A percentile compares a stretch with the other conserved stretches of the same genome.
Evolutionary conservation across 768 basidiomycete species (phyloP).

Genomic region (Calocera viscosa): DNA sequence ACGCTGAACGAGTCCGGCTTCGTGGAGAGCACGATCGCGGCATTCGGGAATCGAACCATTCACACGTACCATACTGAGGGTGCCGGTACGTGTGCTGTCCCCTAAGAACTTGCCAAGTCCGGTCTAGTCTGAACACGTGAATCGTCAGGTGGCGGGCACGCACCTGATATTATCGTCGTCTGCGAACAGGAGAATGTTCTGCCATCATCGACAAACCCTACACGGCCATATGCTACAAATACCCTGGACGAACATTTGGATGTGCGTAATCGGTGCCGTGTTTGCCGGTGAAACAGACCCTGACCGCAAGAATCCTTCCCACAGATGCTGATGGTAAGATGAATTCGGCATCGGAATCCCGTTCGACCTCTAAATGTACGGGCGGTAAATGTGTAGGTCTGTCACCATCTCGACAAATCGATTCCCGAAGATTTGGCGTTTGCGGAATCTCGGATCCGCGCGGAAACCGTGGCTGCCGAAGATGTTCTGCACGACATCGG

Average conservation of each 20-base stretch:
- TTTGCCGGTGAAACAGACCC: neutral
- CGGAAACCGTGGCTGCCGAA: conserved; percentile 94
- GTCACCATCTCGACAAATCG: conserved; percentile 86
- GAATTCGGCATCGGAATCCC: neutral
- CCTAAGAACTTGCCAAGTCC: neutral
- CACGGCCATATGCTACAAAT: conserved; percentile 78
- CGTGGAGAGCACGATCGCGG: conserved; percentile 81
- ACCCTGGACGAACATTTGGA: conserved; percentile 96
- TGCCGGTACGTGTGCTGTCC: conserved; percentile 42
- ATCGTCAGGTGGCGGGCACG: conserved; percentile 71
- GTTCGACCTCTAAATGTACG: neutral
- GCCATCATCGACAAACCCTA: conserved; percentile 95
- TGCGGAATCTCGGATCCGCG: conserved; percentile 92
- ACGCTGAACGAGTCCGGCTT: conserved; percentile 96
- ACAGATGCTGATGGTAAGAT: conserved; percentile 85
- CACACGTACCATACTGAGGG: conserved; percentile 98
- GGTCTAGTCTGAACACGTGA: conserved; percentile 3
- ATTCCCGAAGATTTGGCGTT: conserved; percentile 91
- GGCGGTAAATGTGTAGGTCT: conserved; percentile 32
- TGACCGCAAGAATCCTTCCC: conserved; percentile 6
- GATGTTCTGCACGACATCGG: conserved; percentile 87
- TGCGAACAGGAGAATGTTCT: conserved; percentile 80
- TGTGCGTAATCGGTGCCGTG: conserved; percentile 38
- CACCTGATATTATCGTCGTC: conserved; percentile 97
- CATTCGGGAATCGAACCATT: conserved; percentile 82